A percentile compares a stretch with the other conserved stretches of the same genome.
These are phyloP conservation scores for Microdochium trichocladiopsis DNA, from an alignment of 2,329 filamentous ascomycete genomes.

Conservation along the genomic window DNA sequence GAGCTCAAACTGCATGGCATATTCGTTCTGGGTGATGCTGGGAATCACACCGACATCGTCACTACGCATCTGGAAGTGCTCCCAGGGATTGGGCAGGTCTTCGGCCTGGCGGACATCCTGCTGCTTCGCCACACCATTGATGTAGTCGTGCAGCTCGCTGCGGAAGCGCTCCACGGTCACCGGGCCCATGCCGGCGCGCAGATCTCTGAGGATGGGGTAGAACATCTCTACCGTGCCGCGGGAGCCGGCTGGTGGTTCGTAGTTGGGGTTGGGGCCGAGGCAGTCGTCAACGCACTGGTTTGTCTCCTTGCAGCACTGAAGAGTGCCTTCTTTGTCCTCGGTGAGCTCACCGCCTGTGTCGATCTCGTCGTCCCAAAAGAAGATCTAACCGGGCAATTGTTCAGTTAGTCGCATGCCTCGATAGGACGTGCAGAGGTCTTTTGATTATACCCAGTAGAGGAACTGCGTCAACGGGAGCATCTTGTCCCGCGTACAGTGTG, in stretches of 20 bases:
- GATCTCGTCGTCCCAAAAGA: constrained; percentile 21
- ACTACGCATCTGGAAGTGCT: constrained; percentile 17
- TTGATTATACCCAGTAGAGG: constrained; percentile 16
- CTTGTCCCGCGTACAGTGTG: constrained; percentile 17
- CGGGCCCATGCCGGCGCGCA: constrained; percentile 13
- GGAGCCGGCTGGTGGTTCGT: constrained; percentile 8
- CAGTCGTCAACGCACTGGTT: constrained; percentile 17
- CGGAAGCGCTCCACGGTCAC: constrained; percentile 13
- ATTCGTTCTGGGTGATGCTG: constrained; percentile 20
- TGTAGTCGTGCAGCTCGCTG: constrained; percentile 16
- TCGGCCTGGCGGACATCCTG: constrained; percentile 15
- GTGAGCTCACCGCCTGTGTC: constrained; percentile 20
- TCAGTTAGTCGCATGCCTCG: too few species aligned
- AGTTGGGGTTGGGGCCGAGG: constrained; percentile 13
- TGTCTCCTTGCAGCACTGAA: constrained; percentile 12
- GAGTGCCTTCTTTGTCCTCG: constrained; percentile 15
- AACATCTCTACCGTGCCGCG: constrained; percentile 17
- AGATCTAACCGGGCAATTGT: constrained; percentile 8
- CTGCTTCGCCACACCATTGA: constrained; percentile 16
- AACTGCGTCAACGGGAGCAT: constrained; percentile 16
- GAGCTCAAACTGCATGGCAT: constrained; percentile 20
- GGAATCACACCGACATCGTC: constrained; percentile 20
- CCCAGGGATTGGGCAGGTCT: constrained; percentile 16
- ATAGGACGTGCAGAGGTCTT: too few species aligned
- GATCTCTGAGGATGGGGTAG: constrained; percentile 16